Evolutionary conservation across 129 eudicot genomes (phyloP).

Genomic region (Chrysanthemum makinoi): DNA sequence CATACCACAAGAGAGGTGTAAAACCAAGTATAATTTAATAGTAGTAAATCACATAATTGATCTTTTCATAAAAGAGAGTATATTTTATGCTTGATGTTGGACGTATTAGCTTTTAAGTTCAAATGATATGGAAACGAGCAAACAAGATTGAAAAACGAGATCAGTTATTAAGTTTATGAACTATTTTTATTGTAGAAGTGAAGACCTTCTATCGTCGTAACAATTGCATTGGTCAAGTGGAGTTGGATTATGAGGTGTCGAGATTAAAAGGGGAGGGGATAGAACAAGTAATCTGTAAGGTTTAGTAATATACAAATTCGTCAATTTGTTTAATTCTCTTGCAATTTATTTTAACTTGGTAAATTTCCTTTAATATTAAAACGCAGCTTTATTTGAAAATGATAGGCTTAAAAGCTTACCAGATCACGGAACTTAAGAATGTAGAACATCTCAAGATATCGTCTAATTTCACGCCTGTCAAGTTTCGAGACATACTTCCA

Average conservation of each 20-base stretch:
- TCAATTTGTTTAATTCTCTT: too few species aligned
- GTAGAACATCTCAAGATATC: constrained; percentile 98
- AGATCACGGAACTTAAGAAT: constrained; percentile 90
- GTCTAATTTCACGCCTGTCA: constrained; percentile 88
- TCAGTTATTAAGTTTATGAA: not conserved
- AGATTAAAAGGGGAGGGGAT: not conserved
- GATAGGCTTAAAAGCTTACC: constrained; percentile 45
- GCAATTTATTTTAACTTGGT: too few species aligned
- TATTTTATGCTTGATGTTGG: not conserved
- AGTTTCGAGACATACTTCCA: constrained; percentile 95
- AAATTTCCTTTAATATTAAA: too few species aligned
- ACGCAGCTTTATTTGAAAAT: not conserved
- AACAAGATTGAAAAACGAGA: not conserved
- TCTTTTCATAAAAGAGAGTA: too few species aligned
- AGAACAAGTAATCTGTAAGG: not conserved
- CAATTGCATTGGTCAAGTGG: not conserved
- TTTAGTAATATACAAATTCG: not conserved
- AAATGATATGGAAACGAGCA: not conserved
- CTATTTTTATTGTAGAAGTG: not conserved
- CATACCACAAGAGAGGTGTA: constrained; percentile 4
- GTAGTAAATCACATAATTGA: constrained; percentile 1
- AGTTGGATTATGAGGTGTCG: not conserved
- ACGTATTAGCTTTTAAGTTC: constrained; percentile 6
- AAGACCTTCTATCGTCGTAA: not conserved
- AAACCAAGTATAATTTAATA: not conserved